Evolutionary conservation across 192 early-diverging fungal genomes (phyloP).

Genomic region (Mortierella claussenii): DNA sequence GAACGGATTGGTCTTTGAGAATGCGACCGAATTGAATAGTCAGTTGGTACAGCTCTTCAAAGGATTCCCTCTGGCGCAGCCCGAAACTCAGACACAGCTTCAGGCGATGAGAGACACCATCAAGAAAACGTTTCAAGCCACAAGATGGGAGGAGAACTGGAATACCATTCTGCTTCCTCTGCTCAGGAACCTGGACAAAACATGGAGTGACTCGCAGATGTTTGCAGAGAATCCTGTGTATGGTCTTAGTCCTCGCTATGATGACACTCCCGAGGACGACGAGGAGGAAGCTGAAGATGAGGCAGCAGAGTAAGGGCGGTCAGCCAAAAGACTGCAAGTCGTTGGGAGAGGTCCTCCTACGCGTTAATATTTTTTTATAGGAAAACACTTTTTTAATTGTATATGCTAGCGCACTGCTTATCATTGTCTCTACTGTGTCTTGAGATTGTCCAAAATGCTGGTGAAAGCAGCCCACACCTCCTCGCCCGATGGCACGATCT

Average conservation of each 20-base stretch:
- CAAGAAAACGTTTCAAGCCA: conserved; percentile 27
- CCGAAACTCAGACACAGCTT: conserved; percentile 31
- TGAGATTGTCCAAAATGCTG: conserved; percentile 24
- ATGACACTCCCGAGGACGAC: not conserved
- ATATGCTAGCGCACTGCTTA: not conserved
- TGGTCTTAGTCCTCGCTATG: conserved; percentile 9
- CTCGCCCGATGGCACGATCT: conserved; percentile 37
- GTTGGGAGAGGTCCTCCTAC: too few relatives aligned
- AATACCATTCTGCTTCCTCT: conserved; percentile 27
- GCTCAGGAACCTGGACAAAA: conserved; percentile 48
- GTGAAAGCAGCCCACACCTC: conserved; percentile 35
- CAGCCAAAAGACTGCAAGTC: too few relatives aligned
- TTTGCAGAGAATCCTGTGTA: conserved; percentile 44
- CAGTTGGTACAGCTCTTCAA: conserved; percentile 39
- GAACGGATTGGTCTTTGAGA: conserved; percentile 48
- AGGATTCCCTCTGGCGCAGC: conserved; percentile 26
- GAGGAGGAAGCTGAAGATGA: conserved; percentile 18
- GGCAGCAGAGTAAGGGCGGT: conserved; percentile 16
- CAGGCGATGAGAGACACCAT: conserved; percentile 32
- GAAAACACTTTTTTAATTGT: not conserved
- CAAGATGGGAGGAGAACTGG: conserved; percentile 51
- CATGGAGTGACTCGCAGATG: conserved; percentile 50
- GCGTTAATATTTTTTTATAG: too few relatives aligned
- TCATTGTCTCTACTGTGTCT: not conserved
- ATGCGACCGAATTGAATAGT: conserved; percentile 21